Conservation (phyloP, 2,329 filamentous ascomycete genomes). For the Samsoniella hepiali region DNA sequence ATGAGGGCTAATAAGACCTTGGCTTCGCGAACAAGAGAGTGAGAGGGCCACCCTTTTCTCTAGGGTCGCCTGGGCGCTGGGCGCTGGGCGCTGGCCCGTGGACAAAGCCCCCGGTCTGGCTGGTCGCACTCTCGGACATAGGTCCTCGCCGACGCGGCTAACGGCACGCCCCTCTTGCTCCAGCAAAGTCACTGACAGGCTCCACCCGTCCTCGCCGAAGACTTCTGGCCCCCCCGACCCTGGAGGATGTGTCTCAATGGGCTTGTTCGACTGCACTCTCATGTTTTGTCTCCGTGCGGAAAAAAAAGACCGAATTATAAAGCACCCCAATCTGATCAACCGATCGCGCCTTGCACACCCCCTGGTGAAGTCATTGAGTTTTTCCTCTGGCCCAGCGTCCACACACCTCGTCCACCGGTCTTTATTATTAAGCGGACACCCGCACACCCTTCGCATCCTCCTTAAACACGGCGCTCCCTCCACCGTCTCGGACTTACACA, state of each 20-base stretch:
- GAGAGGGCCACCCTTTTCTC: neutral
- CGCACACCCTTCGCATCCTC: slow-evolving; percentile 1
- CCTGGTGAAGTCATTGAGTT: slow-evolving; percentile 16
- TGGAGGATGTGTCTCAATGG: neutral
- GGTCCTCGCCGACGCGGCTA: slow-evolving; percentile 16
- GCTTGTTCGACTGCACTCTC: neutral
- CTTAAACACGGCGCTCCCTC: slow-evolving; percentile 15
- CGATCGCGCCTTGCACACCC: slow-evolving; percentile 15
- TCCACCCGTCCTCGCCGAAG: slow-evolving; percentile 8
- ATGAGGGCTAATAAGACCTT: neutral
- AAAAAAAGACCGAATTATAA: slow-evolving; percentile 3
- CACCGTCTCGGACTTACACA: slow-evolving; percentile 12
- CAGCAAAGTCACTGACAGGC: neutral
- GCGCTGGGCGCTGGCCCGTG: slow-evolving; percentile 5
- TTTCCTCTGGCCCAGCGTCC: neutral
- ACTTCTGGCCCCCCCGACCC: neutral
- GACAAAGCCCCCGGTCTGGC: slow-evolving; percentile 3
- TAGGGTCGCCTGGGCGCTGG: neutral
- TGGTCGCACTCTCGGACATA: slow-evolving; percentile 19
- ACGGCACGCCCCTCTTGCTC: slow-evolving; percentile 9
- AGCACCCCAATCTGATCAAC: slow-evolving; percentile 16
- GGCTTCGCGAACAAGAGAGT: neutral
- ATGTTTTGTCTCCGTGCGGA: neutral
- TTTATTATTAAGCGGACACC: slow-evolving; percentile 19
- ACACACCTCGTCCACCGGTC: neutral